Conservation (phyloP, 2,329 filamentous ascomycete species). For the Penicillium sclerotiorum region DNA sequence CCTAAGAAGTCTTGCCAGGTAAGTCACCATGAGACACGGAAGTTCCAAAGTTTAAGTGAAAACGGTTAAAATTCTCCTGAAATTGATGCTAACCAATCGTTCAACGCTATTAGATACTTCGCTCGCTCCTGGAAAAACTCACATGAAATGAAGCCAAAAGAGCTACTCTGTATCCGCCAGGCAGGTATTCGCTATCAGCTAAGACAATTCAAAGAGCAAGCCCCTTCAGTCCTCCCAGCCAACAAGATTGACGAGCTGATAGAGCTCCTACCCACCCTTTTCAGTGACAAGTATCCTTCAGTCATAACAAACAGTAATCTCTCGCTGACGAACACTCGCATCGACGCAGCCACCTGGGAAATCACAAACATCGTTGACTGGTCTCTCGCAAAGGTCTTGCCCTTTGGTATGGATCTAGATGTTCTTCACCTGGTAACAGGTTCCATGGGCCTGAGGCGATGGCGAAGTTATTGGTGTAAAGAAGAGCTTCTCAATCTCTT, state of each 20-base stretch:
- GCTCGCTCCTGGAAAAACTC: neutral
- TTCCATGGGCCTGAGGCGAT: conserved; percentile 6
- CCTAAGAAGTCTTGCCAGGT: neutral
- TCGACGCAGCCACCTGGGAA: conserved; percentile 7
- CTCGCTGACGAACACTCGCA: conserved; percentile 10
- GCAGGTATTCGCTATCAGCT: conserved; percentile 4
- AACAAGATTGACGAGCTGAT: conserved; percentile 1
- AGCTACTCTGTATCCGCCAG: neutral
- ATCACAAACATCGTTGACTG: conserved; percentile 15
- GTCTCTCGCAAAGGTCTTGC: conserved; percentile 10
- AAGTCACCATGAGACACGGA: too few relatives aligned
- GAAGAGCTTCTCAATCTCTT: neutral
- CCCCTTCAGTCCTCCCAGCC: neutral
- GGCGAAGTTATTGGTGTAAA: conserved; percentile 3
- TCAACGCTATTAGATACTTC: neutral
- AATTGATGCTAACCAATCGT: neutral
- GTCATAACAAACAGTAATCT: conserved; percentile 13
- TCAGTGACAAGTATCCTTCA: conserved; percentile 6
- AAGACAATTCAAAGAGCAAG: neutral
- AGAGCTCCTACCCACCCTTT: conserved; percentile 3
- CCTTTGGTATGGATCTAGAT: conserved; percentile 14
- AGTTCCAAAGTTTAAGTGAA: too few relatives aligned
- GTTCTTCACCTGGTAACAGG: conserved; percentile 10
- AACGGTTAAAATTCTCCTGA: neutral
- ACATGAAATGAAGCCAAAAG: neutral